Evolutionary conservation across 2,329 filamentous ascomycete genomes (phyloP).

Genomic region (Hymenoscyphus scutula): DNA sequence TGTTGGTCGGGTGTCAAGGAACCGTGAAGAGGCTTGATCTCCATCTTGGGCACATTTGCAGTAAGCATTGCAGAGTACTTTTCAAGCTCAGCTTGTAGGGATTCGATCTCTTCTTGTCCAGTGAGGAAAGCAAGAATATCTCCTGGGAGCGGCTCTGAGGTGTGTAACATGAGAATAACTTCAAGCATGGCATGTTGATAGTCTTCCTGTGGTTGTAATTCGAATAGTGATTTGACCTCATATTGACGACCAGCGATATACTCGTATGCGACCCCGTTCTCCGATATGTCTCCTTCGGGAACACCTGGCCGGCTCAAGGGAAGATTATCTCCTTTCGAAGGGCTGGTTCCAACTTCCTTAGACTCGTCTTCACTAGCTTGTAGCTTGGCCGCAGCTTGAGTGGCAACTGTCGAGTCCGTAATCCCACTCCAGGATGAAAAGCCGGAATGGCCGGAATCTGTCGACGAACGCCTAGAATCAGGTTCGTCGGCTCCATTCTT

Average conservation of each 20-base stretch:
- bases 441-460: slow-evolving; percentile 16
- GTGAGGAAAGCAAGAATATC: slow-evolving; percentile 91
- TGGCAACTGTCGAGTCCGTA: slow-evolving; percentile 15
- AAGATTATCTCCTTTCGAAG: neutral
- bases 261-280: slow-evolving; percentile 32
- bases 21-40: slow-evolving; percentile 80
- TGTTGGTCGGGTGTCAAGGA: slow-evolving; percentile 85
- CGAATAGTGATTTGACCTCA: slow-evolving; percentile 76
- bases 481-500: slow-evolving; percentile 2
- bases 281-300: slow-evolving; percentile 16
- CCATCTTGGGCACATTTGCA: slow-evolving; percentile 69
- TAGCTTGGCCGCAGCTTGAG: slow-evolving; percentile 15
- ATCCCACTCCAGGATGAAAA: slow-evolving; percentile 29
- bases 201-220: slow-evolving; percentile 71
- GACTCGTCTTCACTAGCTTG: neutral
- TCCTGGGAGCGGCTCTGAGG: slow-evolving; percentile 84
- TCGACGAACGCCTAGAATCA: slow-evolving; percentile 19
- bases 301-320: slow-evolving; percentile 1
- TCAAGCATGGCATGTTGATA: slow-evolving; percentile 80
- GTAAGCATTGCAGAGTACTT: slow-evolving; percentile 73
- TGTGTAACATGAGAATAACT: slow-evolving; percentile 81
- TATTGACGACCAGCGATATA: slow-evolving; percentile 85
- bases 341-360: neutral
- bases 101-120: slow-evolving; percentile 90
- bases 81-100: slow-evolving; percentile 74